Conservation (phyloP, 1,139 yeast genomes). For the Lodderomyces beijingensis region DNA sequence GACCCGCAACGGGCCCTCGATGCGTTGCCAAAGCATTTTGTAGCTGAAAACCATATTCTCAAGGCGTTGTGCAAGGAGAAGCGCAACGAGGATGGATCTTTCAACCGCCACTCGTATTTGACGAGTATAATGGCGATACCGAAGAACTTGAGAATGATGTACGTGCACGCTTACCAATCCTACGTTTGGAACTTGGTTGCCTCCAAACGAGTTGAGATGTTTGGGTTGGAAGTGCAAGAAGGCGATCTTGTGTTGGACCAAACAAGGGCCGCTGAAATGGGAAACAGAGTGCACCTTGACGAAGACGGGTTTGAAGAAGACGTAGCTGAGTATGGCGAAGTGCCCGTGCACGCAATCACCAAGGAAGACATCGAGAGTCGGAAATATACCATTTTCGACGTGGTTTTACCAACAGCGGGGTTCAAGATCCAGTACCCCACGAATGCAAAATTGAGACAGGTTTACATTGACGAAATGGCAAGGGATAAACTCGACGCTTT, state of each 20-base stretch:
- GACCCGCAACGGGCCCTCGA: constrained; percentile 64
- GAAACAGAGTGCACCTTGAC: constrained; percentile 15
- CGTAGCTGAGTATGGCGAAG: constrained; percentile 47
- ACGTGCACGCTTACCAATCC: constrained; percentile 96
- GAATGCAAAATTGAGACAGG: constrained; percentile 54
- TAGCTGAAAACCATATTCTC: constrained; percentile 78
- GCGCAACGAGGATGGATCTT: constrained; percentile 43
- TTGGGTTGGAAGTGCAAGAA: constrained; percentile 64
- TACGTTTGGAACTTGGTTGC: constrained; percentile 91
- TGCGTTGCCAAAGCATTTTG: constrained; percentile 80
- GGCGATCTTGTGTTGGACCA: constrained; percentile 72
- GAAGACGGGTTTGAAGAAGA: constrained; percentile 58
- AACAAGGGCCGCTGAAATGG: constrained; percentile 20
- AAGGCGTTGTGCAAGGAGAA: constrained; percentile 48
- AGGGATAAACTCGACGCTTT: constrained; percentile 80
- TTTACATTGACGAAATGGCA: constrained; percentile 72
- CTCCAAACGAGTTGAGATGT: constrained; percentile 66
- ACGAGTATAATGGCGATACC: constrained; percentile 90
- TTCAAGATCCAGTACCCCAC: constrained; percentile 81
- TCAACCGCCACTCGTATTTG: constrained; percentile 51
- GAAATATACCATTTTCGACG: constrained; percentile 67
- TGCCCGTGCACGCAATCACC: constrained; percentile 67
- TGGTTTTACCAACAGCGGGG: constrained; percentile 94
- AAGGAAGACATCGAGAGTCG: constrained; percentile 63
- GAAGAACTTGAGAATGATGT: constrained; percentile 87